A percentile compares a stretch with the other conserved stretches of the same genome.
These are phyloP conservation scores for Stemphylium vesicarium DNA, from an alignment of 2,329 filamentous ascomycete species.

Conservation along the genomic window DNA sequence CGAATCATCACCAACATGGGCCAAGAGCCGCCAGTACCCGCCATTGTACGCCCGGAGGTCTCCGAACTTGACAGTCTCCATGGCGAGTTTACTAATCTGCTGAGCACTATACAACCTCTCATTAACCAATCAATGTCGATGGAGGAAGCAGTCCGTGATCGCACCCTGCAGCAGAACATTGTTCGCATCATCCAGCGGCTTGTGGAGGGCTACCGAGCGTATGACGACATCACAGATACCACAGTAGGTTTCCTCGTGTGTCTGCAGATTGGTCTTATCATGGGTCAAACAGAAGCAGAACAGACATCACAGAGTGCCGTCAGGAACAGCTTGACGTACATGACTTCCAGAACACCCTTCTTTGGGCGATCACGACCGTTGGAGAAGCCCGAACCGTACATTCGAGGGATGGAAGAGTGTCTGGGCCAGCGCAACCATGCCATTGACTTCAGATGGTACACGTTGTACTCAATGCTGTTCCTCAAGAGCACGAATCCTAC, in stretches of 20 bases:
- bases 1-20: slow-evolving; percentile 70
- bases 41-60: slow-evolving; percentile 72
- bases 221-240: slow-evolving; percentile 83
- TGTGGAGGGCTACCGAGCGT: slow-evolving; percentile 72
- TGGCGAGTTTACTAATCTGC: slow-evolving; percentile 79
- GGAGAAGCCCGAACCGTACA: slow-evolving; percentile 22
- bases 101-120: slow-evolving; percentile 52
- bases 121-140: slow-evolving; percentile 29
- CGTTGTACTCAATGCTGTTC: slow-evolving; percentile 35
- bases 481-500: slow-evolving; percentile 33
- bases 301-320: slow-evolving; percentile 18
- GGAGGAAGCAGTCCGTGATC: slow-evolving; percentile 35
- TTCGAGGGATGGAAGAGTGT: slow-evolving; percentile 27
- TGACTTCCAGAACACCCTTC: slow-evolving; percentile 42
- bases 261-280: slow-evolving; percentile 74
- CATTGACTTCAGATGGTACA: slow-evolving; percentile 47
- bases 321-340: slow-evolving; percentile 30
- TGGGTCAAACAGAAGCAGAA: slow-evolving; percentile 49
- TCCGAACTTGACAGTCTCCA: slow-evolving; percentile 77
- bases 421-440: slow-evolving; percentile 27
- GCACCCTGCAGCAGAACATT: slow-evolving; percentile 62
- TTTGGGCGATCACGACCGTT: slow-evolving; percentile 29
- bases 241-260: slow-evolving; percentile 80
- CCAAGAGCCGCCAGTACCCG: slow-evolving; percentile 67
- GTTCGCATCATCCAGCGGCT: slow-evolving; percentile 74